Conservation (phyloP, 2,329 filamentous ascomycete genomes). For the Aspergillus caelatus region DNA sequence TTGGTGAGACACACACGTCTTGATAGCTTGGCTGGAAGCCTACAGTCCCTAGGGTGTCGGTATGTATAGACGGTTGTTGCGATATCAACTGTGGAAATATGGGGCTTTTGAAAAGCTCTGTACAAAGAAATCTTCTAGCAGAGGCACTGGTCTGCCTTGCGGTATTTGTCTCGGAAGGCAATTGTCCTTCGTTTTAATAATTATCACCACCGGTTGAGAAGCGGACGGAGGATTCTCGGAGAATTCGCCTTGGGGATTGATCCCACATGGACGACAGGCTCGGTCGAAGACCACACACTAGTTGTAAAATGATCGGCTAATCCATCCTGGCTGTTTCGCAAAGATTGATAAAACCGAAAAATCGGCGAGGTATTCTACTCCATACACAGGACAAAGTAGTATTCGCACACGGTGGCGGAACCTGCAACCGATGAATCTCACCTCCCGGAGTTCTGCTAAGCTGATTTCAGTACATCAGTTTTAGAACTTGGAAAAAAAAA, state of each 20-base stretch:
- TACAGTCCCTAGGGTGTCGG: neutral
- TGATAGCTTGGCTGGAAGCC: neutral
- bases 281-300: neutral
- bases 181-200: neutral
- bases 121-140: neutral
- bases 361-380: neutral
- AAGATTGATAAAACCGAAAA: neutral
- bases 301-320: neutral
- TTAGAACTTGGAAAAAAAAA: no score
- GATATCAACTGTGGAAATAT: neutral
- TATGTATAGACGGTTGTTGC: neutral
- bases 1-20: neutral
- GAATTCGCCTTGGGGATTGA: neutral
- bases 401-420: neutral
- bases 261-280: neutral
- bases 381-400: neutral
- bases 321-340: slow-evolving; percentile 1
- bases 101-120: neutral
- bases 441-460: neutral
- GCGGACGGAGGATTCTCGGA: neutral
- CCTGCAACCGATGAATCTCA: neutral
- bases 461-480: neutral
- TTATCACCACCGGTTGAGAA: neutral
- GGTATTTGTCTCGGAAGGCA: neutral
- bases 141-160: neutral